Base-by-base conservation (phyloP, 2,329 filamentous ascomycete genomes). In the Alternaria brassicicola region DNA sequence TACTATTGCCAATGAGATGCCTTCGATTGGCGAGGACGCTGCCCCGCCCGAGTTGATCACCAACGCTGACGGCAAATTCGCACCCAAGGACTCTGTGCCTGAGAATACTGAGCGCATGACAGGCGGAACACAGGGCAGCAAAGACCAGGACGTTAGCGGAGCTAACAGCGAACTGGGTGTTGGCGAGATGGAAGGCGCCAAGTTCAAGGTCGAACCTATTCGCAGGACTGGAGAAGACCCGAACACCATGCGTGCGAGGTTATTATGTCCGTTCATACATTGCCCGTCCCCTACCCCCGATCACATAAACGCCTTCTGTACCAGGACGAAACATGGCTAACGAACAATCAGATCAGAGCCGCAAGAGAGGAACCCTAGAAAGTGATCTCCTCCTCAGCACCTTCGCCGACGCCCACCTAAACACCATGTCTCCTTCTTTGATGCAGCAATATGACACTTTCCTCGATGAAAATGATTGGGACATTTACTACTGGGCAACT, bases 401-500 rank as follows among this genome's bases (percentile, higher is more conserved):
- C 66, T 99, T 99, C 77, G 95, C 95, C 64, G 87, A 94, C 66
- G 82, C 84, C 53, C 85, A 96, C 78, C 88, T 99, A 21, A 82
- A 84, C 41, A 81, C 81, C 61, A 96, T 99, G 91, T 86, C 85
- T 1, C 78, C 82, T 6, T 78, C 83, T 49, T 90, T 96, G 74
- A 88, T 98, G 68, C 79, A 86, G 69, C 87, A 96, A 78, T 98
- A 95, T 82, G 94, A 98, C 77, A 82, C 85, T 26, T 96, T 99
- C 82, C 88, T 99, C 55, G 95, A 99, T 79, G 95, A 99, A 81
- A 99, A 99, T 79, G 95, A 99, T 82, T 99, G 95, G 95, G 95
- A 99, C 77, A 97, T 99, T 62, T 99, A 99, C 84, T 99, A 99
- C 84, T 99, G 95, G 95, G 92, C 91, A 3, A 99, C 95, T 15